Percentiles rank a stretch among this genome's conserved stretches.
Conservation (phyloP, 768 basidiomycete species). For the Tricholoma sp. region DNA sequence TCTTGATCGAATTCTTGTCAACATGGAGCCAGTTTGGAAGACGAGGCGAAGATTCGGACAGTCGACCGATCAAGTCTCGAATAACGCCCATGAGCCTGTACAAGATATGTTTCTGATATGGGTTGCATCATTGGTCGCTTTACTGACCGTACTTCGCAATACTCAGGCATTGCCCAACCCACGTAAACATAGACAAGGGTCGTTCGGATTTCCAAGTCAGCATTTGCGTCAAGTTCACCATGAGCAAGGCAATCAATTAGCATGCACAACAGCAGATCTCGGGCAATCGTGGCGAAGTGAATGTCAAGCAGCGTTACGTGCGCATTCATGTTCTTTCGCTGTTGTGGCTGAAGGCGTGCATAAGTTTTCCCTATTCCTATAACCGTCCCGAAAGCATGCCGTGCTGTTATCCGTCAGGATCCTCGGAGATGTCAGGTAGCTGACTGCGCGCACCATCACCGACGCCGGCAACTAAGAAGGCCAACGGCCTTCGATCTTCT, state of each 20-base stretch:
- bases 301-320: constrained; percentile 21
- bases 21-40: background rate
- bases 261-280: constrained; percentile 17
- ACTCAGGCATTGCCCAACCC: constrained; percentile 17
- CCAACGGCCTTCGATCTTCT: background rate
- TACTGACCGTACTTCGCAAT: constrained; percentile 15
- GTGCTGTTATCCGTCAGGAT: background rate
- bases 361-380: background rate
- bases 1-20: background rate
- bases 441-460: background rate
- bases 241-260: constrained; percentile 17
- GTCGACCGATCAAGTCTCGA: background rate
- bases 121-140: background rate
- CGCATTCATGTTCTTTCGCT: background rate
- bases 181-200: constrained; percentile 22
- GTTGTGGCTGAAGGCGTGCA: background rate
- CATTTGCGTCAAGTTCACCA: constrained; percentile 1
- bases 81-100: too few relatives aligned
- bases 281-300: constrained; percentile 20
- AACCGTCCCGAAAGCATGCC: background rate
- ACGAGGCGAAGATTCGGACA: background rate
- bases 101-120: too few relatives aligned
- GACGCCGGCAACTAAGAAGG: background rate
- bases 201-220: constrained; percentile 13
- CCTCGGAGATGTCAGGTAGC: background rate